Percentiles rank a stretch among this genome's conserved stretches.
These are phyloP conservation scores for Talaromyces marneffei DNA, from an alignment of 2,329 filamentous ascomycete species.

Conservation along the genomic window DNA sequence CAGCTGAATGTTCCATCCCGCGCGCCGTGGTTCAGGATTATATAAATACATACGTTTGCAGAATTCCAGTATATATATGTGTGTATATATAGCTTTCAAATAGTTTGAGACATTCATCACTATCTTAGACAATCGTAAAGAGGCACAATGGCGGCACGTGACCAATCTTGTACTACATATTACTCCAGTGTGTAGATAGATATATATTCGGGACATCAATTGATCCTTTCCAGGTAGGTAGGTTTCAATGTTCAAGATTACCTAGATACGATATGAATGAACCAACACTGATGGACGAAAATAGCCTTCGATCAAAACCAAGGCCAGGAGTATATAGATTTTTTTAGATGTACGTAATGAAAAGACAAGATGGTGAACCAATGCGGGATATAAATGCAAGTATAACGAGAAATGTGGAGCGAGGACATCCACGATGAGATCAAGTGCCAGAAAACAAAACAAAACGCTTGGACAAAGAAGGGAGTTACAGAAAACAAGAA, in stretches of 20 bases:
- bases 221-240: too few relatives aligned
- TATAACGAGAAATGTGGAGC: not conserved
- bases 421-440: not conserved
- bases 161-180: not conserved
- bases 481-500: not conserved
- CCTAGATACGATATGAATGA: not conserved
- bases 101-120: not conserved
- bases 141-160: not conserved
- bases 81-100: not conserved
- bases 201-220: too few relatives aligned
- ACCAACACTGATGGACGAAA: not conserved
- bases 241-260: too few relatives aligned
- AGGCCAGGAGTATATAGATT: not conserved
- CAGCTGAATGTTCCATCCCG: not conserved
- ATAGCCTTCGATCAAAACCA: not conserved
- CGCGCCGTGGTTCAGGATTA: not conserved
- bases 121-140: not conserved
- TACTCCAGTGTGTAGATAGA: not conserved
- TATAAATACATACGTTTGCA: too few relatives aligned
- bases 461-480: conserved; percentile 8
- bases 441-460: not conserved
- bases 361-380: not conserved
- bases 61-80: not conserved
- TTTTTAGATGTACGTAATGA: not conserved
- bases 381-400: conserved; percentile 10